A percentile compares a stretch with the other conserved stretches of the same genome.
These are phyloP conservation scores for Dryas drummondii DNA, from an alignment of 306 rosid genomes.

Conservation along the genomic window DNA sequence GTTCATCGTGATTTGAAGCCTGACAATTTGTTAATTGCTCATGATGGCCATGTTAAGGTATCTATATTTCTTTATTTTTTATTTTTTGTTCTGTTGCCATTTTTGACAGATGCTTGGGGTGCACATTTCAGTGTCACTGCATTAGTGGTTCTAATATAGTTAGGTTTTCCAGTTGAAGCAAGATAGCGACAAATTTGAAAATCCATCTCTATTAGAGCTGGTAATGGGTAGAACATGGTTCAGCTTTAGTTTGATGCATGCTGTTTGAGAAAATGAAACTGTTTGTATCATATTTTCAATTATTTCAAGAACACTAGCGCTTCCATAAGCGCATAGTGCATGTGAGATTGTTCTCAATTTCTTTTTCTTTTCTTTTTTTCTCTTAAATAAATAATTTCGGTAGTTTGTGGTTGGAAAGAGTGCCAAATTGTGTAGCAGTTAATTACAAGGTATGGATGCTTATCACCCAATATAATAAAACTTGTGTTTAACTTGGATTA, in stretches of 20 bases:
- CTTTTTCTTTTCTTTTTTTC: neutral
- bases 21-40: constrained; percentile 94
- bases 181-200: neutral
- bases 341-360: neutral
- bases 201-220: neutral
- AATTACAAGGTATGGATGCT: neutral
- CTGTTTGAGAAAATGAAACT: neutral
- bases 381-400: neutral
- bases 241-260: neutral
- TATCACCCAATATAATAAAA: too few relatives aligned
- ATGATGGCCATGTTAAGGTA: constrained; percentile 98
- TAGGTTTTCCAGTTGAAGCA: neutral
- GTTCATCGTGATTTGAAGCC: constrained; percentile 99
- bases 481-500: too few relatives aligned
- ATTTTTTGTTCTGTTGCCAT: neutral
- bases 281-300: neutral
- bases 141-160: neutral
- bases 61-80: constrained; percentile 1
- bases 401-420: neutral
- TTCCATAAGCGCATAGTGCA: neutral
- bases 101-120: constrained; percentile 12
- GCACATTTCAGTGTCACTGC: neutral
- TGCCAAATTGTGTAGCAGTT: neutral
- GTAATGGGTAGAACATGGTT: neutral
- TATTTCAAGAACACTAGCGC: neutral